Evolutionary conservation across 2,329 filamentous ascomycete species (phyloP), one percentile per base, ranked within the genome.

Genomic region (Xylogone sp.): DNA sequence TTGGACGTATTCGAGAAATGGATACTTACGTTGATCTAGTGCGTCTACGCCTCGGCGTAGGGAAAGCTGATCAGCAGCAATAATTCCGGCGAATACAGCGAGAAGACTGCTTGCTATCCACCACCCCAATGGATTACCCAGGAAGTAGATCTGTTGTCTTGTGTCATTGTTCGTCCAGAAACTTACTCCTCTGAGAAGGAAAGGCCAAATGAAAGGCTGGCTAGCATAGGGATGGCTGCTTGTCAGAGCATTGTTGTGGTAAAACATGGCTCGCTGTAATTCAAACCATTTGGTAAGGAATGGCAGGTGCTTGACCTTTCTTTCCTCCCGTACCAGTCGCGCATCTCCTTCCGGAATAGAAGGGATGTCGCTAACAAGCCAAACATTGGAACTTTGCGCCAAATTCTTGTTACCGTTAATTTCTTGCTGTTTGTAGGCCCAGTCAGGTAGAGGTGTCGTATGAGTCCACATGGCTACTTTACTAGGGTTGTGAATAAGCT

Each of bases 401-500:
- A 95, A 76, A 68, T 96, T 95, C 82, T 99, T 99, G 79, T 99
- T 99, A 54, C 94, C 94, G 70, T 99, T 99, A 76, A 99, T 97
- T 69, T 99, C 94, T 65, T 96, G 93, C 71, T 99, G 94, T 70
- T 95, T 94, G 75, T 88, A 93, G 21, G 81, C 94, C 94, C 94
- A 99, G 3, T 99, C 94, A 3, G 94, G 94, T n/a, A 99, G 82
- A 46, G 94, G 90, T 53, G 85, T 94, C 31, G 88, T 88, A 70
- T 97, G 93, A 22, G 94, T 99, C 94, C 94, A 99, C 93, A 99
- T 96, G 59, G 94, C 93, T 47, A 99, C 94, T 70, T 95, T 96
- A 69, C 90, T 95, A 7, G 93, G 91, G 65, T 88, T 84, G 71
- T 99, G 94, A 62, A 99, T 83, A 54, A 99, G 81, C 75, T 97